A percentile compares a stretch with the other conserved stretches of the same genome.
Evolutionary conservation across 805 yeast species (phyloP).

Genomic region (Priceomyces carsonii): DNA sequence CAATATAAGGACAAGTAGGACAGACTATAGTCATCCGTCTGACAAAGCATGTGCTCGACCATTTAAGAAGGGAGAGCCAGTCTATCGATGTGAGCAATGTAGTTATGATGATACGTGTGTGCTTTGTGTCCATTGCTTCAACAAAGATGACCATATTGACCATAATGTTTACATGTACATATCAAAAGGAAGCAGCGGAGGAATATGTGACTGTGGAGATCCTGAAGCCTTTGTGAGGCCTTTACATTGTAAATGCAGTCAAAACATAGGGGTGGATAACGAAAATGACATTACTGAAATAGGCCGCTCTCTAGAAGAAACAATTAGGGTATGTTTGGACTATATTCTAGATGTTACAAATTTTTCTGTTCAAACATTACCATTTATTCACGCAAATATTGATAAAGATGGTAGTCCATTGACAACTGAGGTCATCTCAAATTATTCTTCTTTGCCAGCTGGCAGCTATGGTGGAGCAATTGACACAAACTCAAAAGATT

Average conservation of each 20-base stretch:
- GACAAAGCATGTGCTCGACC: constrained; percentile 72
- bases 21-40: constrained; percentile 42
- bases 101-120: constrained; percentile 80
- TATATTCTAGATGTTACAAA: constrained; percentile 46
- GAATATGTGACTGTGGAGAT: constrained; percentile 78
- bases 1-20: constrained; percentile 6
- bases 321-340: constrained; percentile 39
- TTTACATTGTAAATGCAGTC: constrained; percentile 50
- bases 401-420: constrained; percentile 23
- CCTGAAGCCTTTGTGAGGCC: constrained; percentile 57
- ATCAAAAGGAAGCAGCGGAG: constrained; percentile 49
- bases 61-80: constrained; percentile 61
- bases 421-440: constrained; percentile 27
- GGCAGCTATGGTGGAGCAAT: constrained; percentile 29
- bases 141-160: constrained; percentile 62
- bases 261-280: constrained; percentile 8
- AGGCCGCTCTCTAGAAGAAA: constrained; percentile 17
- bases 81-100: constrained; percentile 74
- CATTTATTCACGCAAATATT: constrained; percentile 34
- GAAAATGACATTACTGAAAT: constrained; percentile 14
- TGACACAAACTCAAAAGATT: constrained; percentile 32
- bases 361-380: constrained; percentile 39
- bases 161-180: constrained; percentile 61
- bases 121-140: constrained; percentile 71
- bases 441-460: constrained; percentile 31